These are phyloP conservation scores for Quercus phellos DNA, from an alignment of 331 rosid genomes.

Conservation along the genomic window DNA sequence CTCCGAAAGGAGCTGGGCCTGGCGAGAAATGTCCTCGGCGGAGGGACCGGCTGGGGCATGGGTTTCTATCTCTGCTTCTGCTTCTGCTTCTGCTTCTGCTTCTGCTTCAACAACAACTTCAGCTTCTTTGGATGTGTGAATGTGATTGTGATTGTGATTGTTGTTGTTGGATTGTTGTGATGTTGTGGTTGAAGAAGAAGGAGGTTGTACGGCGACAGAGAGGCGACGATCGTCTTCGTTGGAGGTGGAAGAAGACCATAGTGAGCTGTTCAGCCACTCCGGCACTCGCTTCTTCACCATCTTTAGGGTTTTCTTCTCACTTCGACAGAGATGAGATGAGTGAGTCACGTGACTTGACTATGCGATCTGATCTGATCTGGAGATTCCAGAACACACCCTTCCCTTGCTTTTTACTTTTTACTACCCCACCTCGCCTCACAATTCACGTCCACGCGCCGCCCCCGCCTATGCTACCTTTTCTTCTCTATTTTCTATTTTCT, in stretches of 20 bases:
- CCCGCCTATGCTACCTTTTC: too few relatives aligned
- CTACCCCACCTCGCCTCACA: too few relatives aligned
- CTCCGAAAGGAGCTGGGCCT: slow-evolving; percentile 72
- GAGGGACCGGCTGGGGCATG: slow-evolving; percentile 26
- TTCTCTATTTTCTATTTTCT: too few relatives aligned
- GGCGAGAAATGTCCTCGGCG: slow-evolving; percentile 62
- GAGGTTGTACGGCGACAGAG: slow-evolving; percentile 21
- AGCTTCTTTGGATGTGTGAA: slow-evolving; percentile 14
- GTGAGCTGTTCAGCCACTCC: slow-evolving; percentile 96
- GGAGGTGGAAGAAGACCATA: slow-evolving; percentile 63
- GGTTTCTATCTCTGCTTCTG: too few relatives aligned
- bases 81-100: slow-evolving; percentile 11
- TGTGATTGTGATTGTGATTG: slow-evolving; percentile 18
- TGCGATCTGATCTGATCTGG: too few relatives aligned
- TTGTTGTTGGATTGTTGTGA: slow-evolving; percentile 1
- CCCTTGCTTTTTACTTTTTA: too few relatives aligned
- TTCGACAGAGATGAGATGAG: too few relatives aligned
- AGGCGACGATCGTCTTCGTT: slow-evolving; percentile 42
- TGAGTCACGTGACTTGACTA: too few relatives aligned
- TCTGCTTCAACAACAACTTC: too few relatives aligned
- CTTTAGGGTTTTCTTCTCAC: neutral
- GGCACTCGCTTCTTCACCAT: slow-evolving; percentile 89
- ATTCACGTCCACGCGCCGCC: too few relatives aligned
- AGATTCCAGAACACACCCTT: too few relatives aligned
- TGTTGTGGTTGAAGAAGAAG: slow-evolving; percentile 34